Conservation (phyloP, 2,329 filamentous ascomycete species). For the Metarhizium guizhouense region DNA sequence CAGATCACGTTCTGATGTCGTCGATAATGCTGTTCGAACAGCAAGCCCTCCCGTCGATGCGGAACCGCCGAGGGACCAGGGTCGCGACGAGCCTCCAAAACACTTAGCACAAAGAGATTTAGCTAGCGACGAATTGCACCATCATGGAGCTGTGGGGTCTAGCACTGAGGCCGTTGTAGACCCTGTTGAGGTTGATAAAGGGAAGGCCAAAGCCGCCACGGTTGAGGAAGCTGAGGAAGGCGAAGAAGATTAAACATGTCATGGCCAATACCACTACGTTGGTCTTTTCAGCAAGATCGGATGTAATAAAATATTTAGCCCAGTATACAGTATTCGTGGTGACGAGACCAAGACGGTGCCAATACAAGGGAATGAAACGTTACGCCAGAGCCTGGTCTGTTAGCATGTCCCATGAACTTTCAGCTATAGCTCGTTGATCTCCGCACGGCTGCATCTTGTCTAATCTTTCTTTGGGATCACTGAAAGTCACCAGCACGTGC, state of each 20-base stretch:
- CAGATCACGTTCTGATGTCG: constrained; percentile 16
- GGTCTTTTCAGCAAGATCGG: not conserved
- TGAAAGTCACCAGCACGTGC: too few species aligned
- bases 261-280: not conserved
- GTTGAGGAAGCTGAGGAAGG: constrained; percentile 36
- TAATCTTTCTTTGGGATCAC: too few species aligned
- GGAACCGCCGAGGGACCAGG: not conserved
- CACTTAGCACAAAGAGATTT: not conserved
- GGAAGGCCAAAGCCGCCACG: constrained; percentile 36
- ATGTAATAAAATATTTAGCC: not conserved
- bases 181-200: constrained; percentile 20
- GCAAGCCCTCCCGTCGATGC: not conserved
- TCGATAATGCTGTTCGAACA: constrained; percentile 11
- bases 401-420: not conserved
- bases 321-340: not conserved
- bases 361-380: not conserved
- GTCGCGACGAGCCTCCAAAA: not conserved
- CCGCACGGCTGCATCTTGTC: too few species aligned
- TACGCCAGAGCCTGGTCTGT: not conserved
- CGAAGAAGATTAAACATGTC: constrained; percentile 8
- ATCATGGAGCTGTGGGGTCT: not conserved
- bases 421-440: not conserved
- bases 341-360: not conserved
- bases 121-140: not conserved
- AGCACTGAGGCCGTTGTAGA: not conserved